A percentile compares a stretch with the other conserved stretches of the same genome.
Conservation (phyloP, 2,329 filamentous ascomycete genomes). For the Huntiella savannae region DNA sequence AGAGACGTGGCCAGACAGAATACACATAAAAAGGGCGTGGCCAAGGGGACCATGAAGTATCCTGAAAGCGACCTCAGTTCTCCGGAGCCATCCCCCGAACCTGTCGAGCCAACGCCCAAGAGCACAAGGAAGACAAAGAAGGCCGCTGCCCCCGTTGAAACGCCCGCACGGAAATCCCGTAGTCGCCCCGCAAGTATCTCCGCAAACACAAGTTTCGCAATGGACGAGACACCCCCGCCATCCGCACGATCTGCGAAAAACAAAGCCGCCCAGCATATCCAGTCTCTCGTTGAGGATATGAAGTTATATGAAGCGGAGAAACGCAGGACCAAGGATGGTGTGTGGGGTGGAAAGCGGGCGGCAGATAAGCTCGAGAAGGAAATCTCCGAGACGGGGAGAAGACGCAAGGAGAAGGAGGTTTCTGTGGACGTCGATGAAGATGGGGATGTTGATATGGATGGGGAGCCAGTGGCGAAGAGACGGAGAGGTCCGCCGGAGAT, state of each 20-base stretch:
- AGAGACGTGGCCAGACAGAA: conserved; percentile 32
- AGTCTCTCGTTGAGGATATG: conserved; percentile 66
- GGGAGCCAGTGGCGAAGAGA: conserved; percentile 35
- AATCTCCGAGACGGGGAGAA: conserved; percentile 14
- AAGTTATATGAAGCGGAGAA: conserved; percentile 83
- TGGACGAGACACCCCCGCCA: conserved; percentile 48
- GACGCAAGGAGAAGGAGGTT: not conserved
- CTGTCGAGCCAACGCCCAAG: not conserved
- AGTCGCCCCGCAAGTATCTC: not conserved
- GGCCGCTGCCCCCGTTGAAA: conserved; percentile 12
- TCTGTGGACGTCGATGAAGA: conserved; percentile 24
- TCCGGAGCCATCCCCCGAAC: not conserved
- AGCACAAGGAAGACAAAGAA: conserved; percentile 14
- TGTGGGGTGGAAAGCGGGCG: conserved; percentile 45
- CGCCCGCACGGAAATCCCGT: conserved; percentile 16
- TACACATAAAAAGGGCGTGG: conserved; percentile 26
- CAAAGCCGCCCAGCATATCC: conserved; percentile 58
- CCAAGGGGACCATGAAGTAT: conserved; percentile 28
- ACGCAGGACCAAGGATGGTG: conserved; percentile 44
- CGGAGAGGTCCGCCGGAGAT: conserved; percentile 32
- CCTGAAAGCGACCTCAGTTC: conserved; percentile 16
- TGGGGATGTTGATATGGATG: conserved; percentile 33
- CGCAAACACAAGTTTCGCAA: not conserved
- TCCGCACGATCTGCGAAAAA: conserved; percentile 76
- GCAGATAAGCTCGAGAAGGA: conserved; percentile 37